A percentile compares a stretch with the other conserved stretches of the same genome.
Evolutionary conservation across 2,329 filamentous ascomycete genomes (phyloP).

Genomic region (Fusarium coicis): DNA sequence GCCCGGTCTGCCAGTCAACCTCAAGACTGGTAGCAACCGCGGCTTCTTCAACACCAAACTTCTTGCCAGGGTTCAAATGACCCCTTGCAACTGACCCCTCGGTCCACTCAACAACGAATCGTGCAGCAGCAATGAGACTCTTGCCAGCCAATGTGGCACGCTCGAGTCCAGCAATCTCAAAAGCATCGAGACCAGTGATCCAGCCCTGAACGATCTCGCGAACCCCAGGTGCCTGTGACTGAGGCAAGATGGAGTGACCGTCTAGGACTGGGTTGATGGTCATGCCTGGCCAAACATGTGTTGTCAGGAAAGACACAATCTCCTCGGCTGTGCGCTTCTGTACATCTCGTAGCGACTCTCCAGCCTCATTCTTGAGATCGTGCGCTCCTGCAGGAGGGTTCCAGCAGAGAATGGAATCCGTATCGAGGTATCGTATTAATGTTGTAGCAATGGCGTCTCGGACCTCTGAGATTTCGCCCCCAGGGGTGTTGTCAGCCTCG

Average conservation of each 20-base stretch:
- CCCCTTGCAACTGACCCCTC: constrained; percentile 70
- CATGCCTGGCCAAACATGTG: constrained; percentile 84
- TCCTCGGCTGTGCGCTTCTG: constrained; percentile 77
- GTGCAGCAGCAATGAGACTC: constrained; percentile 80
- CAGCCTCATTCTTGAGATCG: constrained; percentile 57
- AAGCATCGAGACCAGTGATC: constrained; percentile 76
- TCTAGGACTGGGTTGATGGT: constrained; percentile 84
- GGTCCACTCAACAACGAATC: constrained; percentile 89
- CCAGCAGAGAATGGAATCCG: constrained; percentile 94
- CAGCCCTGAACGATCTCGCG: constrained; percentile 81
- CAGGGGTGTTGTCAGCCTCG: constrained; percentile 65
- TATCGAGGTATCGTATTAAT: constrained; percentile 87
- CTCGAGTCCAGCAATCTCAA: constrained; percentile 89
- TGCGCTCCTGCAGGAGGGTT: constrained; percentile 66
- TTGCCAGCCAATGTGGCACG: constrained; percentile 86
- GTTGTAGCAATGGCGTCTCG: constrained; percentile 73
- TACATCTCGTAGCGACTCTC: constrained; percentile 73
- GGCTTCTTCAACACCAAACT: constrained; percentile 86
- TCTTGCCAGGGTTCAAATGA: constrained; percentile 46
- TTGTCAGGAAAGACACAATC: constrained; percentile 77
- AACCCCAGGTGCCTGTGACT: constrained; percentile 78
- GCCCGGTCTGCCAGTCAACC: constrained; percentile 87
- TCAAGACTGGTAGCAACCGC: constrained; percentile 82
- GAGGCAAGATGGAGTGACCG: constrained; percentile 78
- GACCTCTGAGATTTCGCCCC: constrained; percentile 58